phyloP scores from a whole-genome alignment of 768 basidiomycete species.

The Lentinula edodes region DNA sequence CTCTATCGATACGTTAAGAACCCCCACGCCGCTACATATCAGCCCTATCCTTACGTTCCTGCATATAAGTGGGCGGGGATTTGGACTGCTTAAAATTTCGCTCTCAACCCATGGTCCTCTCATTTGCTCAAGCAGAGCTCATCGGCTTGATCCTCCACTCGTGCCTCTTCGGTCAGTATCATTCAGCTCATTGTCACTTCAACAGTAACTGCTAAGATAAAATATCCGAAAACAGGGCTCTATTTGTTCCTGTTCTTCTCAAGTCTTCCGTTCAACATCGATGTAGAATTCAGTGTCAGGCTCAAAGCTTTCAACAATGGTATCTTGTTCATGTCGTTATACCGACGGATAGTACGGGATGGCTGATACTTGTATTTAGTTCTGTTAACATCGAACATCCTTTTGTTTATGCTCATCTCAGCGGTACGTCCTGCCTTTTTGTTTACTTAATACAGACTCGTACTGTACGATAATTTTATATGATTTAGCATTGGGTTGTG shows the following conservation, averaged over 20 bases:
- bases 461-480: not conserved
- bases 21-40: too few species aligned
- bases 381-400: not conserved
- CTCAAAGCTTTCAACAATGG: not conserved
- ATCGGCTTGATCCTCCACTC: constrained; percentile 1
- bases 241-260: not conserved
- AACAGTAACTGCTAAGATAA: not conserved
- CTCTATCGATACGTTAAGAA: too few species aligned
- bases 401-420: not conserved
- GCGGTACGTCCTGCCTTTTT: not conserved
- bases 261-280: not conserved
- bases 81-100: not conserved
- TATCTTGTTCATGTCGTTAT: not conserved
- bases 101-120: not conserved
- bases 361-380: not conserved
- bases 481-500: constrained; percentile 5
- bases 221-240: not conserved
- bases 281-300: not conserved
- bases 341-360: not conserved
- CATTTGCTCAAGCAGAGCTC: constrained; percentile 3
- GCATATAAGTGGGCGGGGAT: not conserved
- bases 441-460: not conserved
- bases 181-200: not conserved
- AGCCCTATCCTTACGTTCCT: not conserved
- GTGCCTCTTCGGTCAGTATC: not conserved